Evolutionary conservation across 495 filamentous ascomycete species (phyloP).

Genomic region (Physcia stellaris): DNA sequence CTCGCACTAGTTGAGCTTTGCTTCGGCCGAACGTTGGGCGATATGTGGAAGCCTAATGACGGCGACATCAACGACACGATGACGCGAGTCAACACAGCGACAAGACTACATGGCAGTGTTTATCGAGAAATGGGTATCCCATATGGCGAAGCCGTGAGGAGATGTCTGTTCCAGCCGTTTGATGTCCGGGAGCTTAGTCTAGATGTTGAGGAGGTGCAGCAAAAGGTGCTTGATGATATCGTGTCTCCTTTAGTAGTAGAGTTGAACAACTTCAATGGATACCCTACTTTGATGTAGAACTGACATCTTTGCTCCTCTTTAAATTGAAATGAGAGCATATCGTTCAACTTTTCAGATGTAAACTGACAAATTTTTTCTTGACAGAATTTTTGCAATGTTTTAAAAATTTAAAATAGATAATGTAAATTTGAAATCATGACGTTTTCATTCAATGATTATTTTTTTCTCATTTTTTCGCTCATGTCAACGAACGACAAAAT

Average conservation of each 20-base stretch:
- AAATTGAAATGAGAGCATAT: too few relatives aligned
- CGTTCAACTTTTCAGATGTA: too few relatives aligned
- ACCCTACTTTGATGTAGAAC: too few relatives aligned
- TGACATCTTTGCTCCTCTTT: too few relatives aligned
- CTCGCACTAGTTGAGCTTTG: conserved; percentile 24
- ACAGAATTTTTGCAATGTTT: too few relatives aligned
- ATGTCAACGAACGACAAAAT: too few relatives aligned
- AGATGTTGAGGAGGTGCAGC: conserved; percentile 16
- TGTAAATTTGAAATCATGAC: too few relatives aligned
- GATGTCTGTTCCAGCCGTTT: conserved; percentile 19
- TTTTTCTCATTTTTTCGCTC: too few relatives aligned
- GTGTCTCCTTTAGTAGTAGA: conserved; percentile 11
- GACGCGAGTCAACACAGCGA: conserved; percentile 16
- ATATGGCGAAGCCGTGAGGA: conserved; percentile 21
- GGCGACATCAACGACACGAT: conserved; percentile 11
- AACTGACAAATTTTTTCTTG: too few relatives aligned
- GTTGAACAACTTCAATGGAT: conserved; percentile 6
- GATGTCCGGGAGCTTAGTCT: conserved; percentile 14
- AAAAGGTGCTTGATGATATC: conserved; percentile 15
- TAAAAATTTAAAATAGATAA: too few relatives aligned
- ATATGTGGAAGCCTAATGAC: conserved; percentile 15
- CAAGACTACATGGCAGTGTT: conserved; percentile 14
- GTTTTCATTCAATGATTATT: too few relatives aligned
- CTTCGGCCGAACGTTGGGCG: conserved; percentile 16
- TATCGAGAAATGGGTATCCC: conserved; percentile 15